Evolutionary conservation across 2,329 filamentous ascomycete genomes (phyloP).

Genomic region (Penicillium sp.): DNA sequence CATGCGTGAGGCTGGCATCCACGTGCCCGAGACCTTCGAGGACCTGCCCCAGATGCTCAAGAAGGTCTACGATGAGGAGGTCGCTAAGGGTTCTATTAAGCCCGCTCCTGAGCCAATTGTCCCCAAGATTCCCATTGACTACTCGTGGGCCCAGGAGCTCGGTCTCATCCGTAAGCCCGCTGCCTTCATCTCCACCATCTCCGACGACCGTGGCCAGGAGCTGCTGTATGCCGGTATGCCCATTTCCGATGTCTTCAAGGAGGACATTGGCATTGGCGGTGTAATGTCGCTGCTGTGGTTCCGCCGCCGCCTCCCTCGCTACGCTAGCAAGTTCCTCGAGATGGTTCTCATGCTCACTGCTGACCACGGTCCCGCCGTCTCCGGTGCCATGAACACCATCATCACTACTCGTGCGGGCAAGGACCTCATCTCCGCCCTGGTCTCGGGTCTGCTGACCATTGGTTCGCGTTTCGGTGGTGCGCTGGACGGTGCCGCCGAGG

Average conservation of each 20-base stretch:
- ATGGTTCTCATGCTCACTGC: slow-evolving; percentile 99
- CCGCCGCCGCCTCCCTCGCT: slow-evolving; percentile 91
- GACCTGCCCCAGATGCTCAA: slow-evolving; percentile 76
- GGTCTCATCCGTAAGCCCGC: slow-evolving; percentile 99
- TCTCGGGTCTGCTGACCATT: slow-evolving; percentile 95
- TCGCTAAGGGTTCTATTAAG: slow-evolving; percentile 77
- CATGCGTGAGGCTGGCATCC: slow-evolving; percentile 92
- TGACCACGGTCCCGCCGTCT: slow-evolving; percentile 97
- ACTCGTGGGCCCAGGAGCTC: slow-evolving; percentile 98
- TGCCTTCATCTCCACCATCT: slow-evolving; percentile 99
- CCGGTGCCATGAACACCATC: slow-evolving; percentile 99
- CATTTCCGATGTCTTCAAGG: slow-evolving; percentile 98
- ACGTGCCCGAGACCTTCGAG: slow-evolving; percentile 94
- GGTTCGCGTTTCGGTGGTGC: slow-evolving; percentile 98
- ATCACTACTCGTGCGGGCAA: slow-evolving; percentile 99
- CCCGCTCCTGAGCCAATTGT: slow-evolving; percentile 84
- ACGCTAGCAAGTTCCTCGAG: slow-evolving; percentile 98
- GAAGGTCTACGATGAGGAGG: slow-evolving; percentile 80
- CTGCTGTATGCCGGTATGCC: slow-evolving; percentile 98
- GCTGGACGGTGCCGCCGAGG: slow-evolving; percentile 92
- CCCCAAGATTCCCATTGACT: slow-evolving; percentile 99
- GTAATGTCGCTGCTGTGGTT: slow-evolving; percentile 99
- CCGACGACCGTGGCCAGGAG: slow-evolving; percentile 98
- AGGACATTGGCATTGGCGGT: slow-evolving; percentile 98
- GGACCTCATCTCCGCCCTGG: slow-evolving; percentile 92